Conservation (phyloP, 352 stramenopile genomes). For the Phytophthora quininea region DNA sequence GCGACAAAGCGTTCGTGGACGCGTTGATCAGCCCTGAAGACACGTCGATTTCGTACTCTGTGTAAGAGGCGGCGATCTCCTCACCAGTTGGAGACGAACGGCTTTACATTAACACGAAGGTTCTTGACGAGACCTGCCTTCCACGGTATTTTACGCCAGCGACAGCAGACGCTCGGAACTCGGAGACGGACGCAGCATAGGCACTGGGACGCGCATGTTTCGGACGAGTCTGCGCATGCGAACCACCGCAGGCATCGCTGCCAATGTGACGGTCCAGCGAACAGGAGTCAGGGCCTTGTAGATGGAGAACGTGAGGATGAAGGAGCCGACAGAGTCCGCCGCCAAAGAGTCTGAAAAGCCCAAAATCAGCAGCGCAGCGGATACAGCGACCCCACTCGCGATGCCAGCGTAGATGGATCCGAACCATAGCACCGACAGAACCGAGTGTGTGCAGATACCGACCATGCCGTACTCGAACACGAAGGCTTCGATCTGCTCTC, state of each 20-base stretch:
- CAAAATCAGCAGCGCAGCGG: neutral
- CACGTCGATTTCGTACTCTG: conserved; percentile 43
- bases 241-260: conserved; percentile 1
- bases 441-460: conserved; percentile 1
- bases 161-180: neutral
- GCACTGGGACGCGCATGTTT: neutral
- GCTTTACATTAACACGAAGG: neutral
- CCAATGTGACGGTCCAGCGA: conserved; percentile 1
- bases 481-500: neutral
- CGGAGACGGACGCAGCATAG: neutral
- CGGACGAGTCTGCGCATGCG: neutral
- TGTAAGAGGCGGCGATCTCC: neutral
- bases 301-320: conserved; percentile 1
- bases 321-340: neutral
- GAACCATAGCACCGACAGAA: conserved; percentile 3
- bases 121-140: neutral
- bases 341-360: neutral
- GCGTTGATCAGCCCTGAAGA: conserved; percentile 83
- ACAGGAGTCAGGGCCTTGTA: conserved; percentile 3
- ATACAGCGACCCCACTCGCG: neutral
- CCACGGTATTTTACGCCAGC: neutral
- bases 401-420: conserved; percentile 1
- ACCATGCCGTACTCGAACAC: neutral
- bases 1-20: conserved; percentile 83
- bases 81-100: too few relatives aligned